Conservation (phyloP, 106 monocot genomes). For the Hemerocallis citrina region DNA sequence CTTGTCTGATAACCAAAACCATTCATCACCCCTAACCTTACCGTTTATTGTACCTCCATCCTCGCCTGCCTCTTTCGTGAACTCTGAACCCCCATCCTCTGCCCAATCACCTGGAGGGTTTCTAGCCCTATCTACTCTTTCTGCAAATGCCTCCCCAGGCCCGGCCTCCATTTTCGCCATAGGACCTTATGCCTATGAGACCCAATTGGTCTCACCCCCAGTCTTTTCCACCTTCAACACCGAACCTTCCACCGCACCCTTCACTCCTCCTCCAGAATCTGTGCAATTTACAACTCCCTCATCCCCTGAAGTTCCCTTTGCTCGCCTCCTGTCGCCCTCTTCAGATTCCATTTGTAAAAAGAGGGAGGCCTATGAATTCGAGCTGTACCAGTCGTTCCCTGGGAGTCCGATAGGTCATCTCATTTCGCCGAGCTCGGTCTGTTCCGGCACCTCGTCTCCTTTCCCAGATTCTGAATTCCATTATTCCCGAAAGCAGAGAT, state of each 20-base stretch:
- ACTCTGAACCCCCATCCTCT: conserved; percentile 64
- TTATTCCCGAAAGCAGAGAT: conserved; percentile 24
- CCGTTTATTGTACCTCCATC: conserved; percentile 88
- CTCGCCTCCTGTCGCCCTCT: conserved; percentile 52
- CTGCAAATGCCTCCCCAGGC: conserved; percentile 48
- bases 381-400: conserved; percentile 57
- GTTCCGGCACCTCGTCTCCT: conserved; percentile 77
- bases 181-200: conserved; percentile 92
- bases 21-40: conserved; percentile 17
- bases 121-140: conserved; percentile 35
- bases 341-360: conserved; percentile 28
- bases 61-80: conserved; percentile 80
- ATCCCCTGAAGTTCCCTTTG: conserved; percentile 95
- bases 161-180: conserved; percentile 67
- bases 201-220: conserved; percentile 88
- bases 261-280: conserved; percentile 87
- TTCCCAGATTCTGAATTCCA: conserved; percentile 49
- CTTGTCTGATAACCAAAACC: conserved; percentile 21
- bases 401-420: conserved; percentile 79
- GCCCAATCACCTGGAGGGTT: conserved; percentile 51
- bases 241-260: conserved; percentile 83
- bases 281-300: conserved; percentile 78
- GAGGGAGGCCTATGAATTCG: conserved; percentile 32
- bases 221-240: conserved; percentile 92
- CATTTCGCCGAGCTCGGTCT: conserved; percentile 71